Evolutionary conservation across 2,329 filamentous ascomycete species (phyloP).

Genomic region (Fonsecaea erecta): DNA sequence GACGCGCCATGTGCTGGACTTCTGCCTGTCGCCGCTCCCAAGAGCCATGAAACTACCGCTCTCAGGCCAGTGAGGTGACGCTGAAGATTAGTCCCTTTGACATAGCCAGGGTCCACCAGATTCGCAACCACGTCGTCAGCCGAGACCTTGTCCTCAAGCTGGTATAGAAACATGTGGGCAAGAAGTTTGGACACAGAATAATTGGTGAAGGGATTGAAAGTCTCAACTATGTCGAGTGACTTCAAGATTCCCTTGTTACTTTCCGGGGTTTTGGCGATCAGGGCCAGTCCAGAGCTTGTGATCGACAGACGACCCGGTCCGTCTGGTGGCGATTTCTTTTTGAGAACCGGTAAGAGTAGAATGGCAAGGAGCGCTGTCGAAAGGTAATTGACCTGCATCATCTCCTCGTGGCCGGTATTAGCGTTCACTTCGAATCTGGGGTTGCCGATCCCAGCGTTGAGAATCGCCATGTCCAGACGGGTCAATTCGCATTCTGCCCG

Average conservation of each 20-base stretch:
- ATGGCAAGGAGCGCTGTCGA: slow-evolving; percentile 36
- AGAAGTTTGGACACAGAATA: slow-evolving; percentile 44
- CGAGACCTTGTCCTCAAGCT: slow-evolving; percentile 45
- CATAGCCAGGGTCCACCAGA: slow-evolving; percentile 52
- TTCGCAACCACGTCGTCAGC: slow-evolving; percentile 52
- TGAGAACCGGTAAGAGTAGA: slow-evolving; percentile 38
- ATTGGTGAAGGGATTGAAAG: slow-evolving; percentile 31
- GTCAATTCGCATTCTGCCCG: neutral
- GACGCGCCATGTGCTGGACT: slow-evolving; percentile 49
- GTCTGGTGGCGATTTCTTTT: slow-evolving; percentile 23
- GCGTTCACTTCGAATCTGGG: slow-evolving; percentile 26
- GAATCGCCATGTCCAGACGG: slow-evolving; percentile 51
- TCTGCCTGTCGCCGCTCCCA: slow-evolving; percentile 41
- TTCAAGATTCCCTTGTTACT: slow-evolving; percentile 31
- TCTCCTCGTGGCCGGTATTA: slow-evolving; percentile 43
- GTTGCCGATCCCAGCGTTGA: slow-evolving; percentile 51
- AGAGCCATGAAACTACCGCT: neutral
- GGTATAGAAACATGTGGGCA: slow-evolving; percentile 44
- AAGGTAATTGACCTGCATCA: slow-evolving; percentile 45
- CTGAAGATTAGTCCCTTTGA: slow-evolving; percentile 50
- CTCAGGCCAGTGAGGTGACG: neutral
- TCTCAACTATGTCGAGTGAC: slow-evolving; percentile 40
- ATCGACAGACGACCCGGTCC: slow-evolving; percentile 25
- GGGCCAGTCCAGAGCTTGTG: slow-evolving; percentile 36
- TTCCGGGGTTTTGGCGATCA: slow-evolving; percentile 15